Evolutionary conservation across 331 rosid species (phyloP), one percentile per base, ranked within the genome.

Genomic region (Telfairia occidentalis): DNA sequence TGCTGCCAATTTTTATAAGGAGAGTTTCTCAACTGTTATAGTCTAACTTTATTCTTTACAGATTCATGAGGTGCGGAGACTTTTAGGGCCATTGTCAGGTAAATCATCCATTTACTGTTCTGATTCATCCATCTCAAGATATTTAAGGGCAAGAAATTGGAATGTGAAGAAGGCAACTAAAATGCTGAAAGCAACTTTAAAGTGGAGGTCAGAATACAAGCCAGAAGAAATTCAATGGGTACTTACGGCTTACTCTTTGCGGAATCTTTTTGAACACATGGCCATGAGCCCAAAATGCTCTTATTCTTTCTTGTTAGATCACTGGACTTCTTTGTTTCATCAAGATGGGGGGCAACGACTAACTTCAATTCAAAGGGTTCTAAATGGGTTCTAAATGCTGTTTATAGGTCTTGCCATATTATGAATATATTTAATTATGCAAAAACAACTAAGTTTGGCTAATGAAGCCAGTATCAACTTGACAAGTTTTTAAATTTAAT

Each of bases 211-310:
- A 48, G 83, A 81, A 52, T 79, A 85, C 86, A 94, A 88, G 81
- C 97, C 98, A 1, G 96, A 94, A 79, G 97, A 88, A 83, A 94
- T 91, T 52, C 87, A 86, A 53, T 94, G 98, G 98, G 98, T 94
- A 85, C 78, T 54, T 28, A 19, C 50, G 13, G 8, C 69, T 73
- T 37, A 11, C 69, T 38, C 10, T 16, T 79, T 2, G 64, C 30
- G 49, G 19, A 65, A 18, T 73, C 6, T 75, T 53, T 57, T 19
- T 37, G 28, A 35, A 35, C 29, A 32, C 23, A 32, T 69, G n/a
- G 8, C 12, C 42, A 38, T 11, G 1, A 37, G 30, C 73, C 48
- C 50, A 23, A 35, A 35, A 35, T 9, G 30, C 1, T 69, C 54
- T 28, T 5, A 23, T 23, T 21, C 12, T 45, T 67, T 40, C 11